Percentiles rank a stretch among this genome's conserved stretches.
Conservation (phyloP, 495 filamentous ascomycete genomes). For the Trichoderma gamsii region DNA sequence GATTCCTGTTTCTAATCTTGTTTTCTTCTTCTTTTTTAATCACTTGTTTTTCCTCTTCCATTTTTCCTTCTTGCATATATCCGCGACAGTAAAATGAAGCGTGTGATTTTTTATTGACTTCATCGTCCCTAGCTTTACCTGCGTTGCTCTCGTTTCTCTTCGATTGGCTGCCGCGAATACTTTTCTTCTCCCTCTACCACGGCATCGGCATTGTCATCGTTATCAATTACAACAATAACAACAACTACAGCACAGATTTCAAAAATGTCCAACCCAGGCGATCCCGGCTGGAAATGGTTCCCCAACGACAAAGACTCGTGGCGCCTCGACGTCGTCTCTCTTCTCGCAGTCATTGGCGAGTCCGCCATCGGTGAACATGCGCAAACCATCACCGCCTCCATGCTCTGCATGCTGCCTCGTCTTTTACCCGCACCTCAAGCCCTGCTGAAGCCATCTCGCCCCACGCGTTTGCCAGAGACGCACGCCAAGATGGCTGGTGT, state of each 20-base stretch:
- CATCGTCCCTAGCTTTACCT: too few relatives aligned
- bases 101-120: too few relatives aligned
- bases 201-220: background rate
- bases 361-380: conserved; percentile 50
- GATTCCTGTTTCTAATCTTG: too few relatives aligned
- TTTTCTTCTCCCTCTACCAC: background rate
- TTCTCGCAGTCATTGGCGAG: conserved; percentile 60
- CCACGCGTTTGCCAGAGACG: conserved; percentile 48
- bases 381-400: conserved; percentile 50
- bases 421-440: conserved; percentile 64
- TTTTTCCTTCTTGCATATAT: too few relatives aligned
- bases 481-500: conserved; percentile 51
- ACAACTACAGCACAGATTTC: too few relatives aligned
- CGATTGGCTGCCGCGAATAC: background rate
- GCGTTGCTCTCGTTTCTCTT: too few relatives aligned
- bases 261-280: conserved; percentile 6
- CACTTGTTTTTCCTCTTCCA: too few relatives aligned
- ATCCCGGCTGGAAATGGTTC: conserved; percentile 30
- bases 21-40: too few relatives aligned
- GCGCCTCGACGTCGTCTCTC: conserved; percentile 56
- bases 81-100: too few relatives aligned
- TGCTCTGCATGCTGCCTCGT: conserved; percentile 53
- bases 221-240: too few relatives aligned
- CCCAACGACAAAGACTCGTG: conserved; percentile 35
- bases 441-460: conserved; percentile 51